Conservation (phyloP, 768 basidiomycete genomes). For the Naganishia antarctica region DNA sequence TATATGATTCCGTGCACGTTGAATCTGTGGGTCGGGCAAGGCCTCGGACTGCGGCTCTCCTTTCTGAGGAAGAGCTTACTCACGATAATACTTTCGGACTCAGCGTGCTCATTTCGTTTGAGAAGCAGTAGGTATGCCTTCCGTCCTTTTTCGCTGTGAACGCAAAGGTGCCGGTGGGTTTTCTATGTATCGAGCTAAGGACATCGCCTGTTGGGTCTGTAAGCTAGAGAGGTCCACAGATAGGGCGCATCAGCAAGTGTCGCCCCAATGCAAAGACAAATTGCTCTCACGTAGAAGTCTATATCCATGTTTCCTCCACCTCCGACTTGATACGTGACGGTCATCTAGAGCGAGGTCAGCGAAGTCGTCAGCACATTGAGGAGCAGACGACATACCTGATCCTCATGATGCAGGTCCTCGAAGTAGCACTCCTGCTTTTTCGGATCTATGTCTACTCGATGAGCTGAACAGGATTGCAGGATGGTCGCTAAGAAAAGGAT, state of each 20-base stretch:
- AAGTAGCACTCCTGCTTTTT: conserved; percentile 48
- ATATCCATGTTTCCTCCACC: conserved; percentile 95
- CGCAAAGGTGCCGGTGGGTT: conserved; percentile 81
- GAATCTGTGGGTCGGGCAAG: conserved; percentile 58
- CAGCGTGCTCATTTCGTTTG: conserved; percentile 95
- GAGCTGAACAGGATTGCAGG: conserved; percentile 25
- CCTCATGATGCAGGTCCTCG: conserved; percentile 47
- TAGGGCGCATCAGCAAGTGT: too few relatives aligned
- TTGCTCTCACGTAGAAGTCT: conserved; percentile 78
- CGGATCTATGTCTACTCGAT: conserved; percentile 47
- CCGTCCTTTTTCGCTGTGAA: conserved; percentile 85
- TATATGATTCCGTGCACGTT: conserved; percentile 98
- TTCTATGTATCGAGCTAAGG: conserved; percentile 73
- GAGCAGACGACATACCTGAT: conserved; percentile 38
- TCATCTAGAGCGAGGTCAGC: conserved; percentile 64
- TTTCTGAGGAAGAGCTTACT: conserved; percentile 21
- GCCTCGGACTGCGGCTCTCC: background rate
- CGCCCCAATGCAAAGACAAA: too few relatives aligned
- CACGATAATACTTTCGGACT: conserved; percentile 93
- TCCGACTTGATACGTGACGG: conserved; percentile 97
- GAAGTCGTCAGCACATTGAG: background rate
- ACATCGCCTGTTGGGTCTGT: conserved; percentile 66
- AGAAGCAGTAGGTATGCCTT: conserved; percentile 92
- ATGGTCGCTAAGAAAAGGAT: conserved; percentile 2
- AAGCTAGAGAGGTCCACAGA: conserved; percentile 56